These are phyloP conservation scores for Populus hybrid DNA, from an alignment of 441 rosid species.

Conservation along the genomic window DNA sequence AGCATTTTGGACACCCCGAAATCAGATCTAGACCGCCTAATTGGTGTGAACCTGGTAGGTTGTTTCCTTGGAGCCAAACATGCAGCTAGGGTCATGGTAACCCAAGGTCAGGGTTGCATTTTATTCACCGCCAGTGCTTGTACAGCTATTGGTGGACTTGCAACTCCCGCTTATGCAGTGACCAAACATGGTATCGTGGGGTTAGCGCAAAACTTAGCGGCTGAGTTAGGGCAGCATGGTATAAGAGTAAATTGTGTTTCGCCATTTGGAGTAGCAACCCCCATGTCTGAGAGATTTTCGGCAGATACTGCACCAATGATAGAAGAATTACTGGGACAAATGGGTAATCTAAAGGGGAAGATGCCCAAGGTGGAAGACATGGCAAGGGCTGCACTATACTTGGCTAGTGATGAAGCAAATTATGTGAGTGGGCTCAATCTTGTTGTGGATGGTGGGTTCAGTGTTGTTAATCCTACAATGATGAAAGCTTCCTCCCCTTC, in stretches of 20 bases:
- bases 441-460: conserved; percentile 7
- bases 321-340: conserved; percentile 13
- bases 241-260: conserved; percentile 30
- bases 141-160: conserved; percentile 26
- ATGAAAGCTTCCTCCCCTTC: not conserved
- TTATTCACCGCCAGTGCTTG: conserved; percentile 41
- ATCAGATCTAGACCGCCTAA: conserved; percentile 7
- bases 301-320: not conserved
- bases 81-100: conserved; percentile 42
- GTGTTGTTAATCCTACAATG: conserved; percentile 26
- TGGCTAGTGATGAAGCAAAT: conserved; percentile 43
- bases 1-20: too few relatives aligned
- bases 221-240: conserved; percentile 37
- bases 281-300: not conserved
- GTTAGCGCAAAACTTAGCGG: conserved; percentile 28
- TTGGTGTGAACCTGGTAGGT: conserved; percentile 30
- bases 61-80: conserved; percentile 46
- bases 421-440: conserved; percentile 41
- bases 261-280: conserved; percentile 29
- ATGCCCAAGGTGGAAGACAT: conserved; percentile 25
- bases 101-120: conserved; percentile 27
- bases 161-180: conserved; percentile 28
- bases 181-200: conserved; percentile 39
- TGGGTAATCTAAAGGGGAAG: conserved; percentile 33
- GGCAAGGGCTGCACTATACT: conserved; percentile 34